Conservation (phyloP, 1,284 basidiomycete species). For the Boletus calvinii region DNA sequence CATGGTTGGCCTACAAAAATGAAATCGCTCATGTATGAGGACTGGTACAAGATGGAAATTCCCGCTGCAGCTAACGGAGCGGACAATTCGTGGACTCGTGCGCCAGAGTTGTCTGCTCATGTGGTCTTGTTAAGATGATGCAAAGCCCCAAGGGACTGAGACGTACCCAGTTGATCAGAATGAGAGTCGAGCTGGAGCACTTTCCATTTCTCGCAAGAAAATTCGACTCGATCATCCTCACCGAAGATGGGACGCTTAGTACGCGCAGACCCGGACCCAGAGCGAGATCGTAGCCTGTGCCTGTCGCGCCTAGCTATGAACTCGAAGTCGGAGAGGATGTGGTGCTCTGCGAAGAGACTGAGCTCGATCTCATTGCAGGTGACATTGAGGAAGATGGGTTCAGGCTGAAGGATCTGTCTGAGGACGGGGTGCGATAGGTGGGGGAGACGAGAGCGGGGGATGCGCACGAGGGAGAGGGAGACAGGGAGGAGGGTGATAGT, state of each 20-base stretch:
- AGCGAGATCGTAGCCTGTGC: conserved; percentile 42
- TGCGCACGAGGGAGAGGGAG: conserved; percentile 67
- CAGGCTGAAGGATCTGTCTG: conserved; percentile 64
- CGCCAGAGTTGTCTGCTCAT: conserved; percentile 60
- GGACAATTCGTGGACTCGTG: conserved; percentile 76
- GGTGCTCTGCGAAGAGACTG: conserved; percentile 66
- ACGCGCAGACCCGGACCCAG: conserved; percentile 37
- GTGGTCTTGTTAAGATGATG: conserved; percentile 6
- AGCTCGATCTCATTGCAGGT: conserved; percentile 76
- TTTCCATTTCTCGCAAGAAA: conserved; percentile 69
- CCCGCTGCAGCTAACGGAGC: conserved; percentile 76
- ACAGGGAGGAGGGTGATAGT: conserved; percentile 70
- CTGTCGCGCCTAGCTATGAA: conserved; percentile 59
- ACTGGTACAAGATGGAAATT: conserved; percentile 83
- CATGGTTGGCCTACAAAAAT: conserved; percentile 57
- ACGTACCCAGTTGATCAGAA: conserved; percentile 60
- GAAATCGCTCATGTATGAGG: conserved; percentile 83
- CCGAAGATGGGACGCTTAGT: conserved; percentile 27
- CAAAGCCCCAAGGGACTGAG: not conserved
- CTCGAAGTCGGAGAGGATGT: conserved; percentile 58
- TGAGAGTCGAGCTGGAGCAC: conserved; percentile 78
- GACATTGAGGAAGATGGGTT: conserved; percentile 67
- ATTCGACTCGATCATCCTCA: conserved; percentile 54
- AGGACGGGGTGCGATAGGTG: conserved; percentile 61
- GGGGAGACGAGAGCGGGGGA: conserved; percentile 62